phyloP scores from a whole-genome alignment of 345 rosid species.

The Arabidopsis arenosa region DNA sequence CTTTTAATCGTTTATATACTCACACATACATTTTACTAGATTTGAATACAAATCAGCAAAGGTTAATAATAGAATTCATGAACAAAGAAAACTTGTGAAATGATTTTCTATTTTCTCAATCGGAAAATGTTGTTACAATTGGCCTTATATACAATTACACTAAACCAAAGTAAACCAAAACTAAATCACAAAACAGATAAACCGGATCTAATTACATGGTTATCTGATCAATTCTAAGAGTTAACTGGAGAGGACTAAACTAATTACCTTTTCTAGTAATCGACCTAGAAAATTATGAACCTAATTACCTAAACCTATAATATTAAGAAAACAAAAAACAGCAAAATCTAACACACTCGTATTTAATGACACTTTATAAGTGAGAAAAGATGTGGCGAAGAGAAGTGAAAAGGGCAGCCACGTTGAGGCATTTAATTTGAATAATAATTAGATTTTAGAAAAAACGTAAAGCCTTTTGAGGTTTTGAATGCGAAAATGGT shows the following conservation, averaged over 20 bases:
- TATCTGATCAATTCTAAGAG: too few relatives aligned
- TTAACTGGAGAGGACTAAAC: neutral
- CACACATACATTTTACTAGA: too few relatives aligned
- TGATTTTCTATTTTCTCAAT: too few relatives aligned
- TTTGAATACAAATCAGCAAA: too few relatives aligned
- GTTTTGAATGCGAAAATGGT: slow-evolving; percentile 45
- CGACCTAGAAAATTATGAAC: neutral
- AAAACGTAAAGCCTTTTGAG: slow-evolving; percentile 30
- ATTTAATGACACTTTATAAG: slow-evolving; percentile 14
- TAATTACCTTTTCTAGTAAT: neutral
- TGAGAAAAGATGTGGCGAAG: slow-evolving; percentile 18
- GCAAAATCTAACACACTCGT: slow-evolving; percentile 9
- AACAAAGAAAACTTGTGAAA: too few relatives aligned
- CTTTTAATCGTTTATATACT: too few relatives aligned
- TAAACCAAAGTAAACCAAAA: too few relatives aligned
- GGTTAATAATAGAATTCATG: too few relatives aligned
- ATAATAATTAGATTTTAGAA: neutral
- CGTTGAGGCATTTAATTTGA: slow-evolving; percentile 31
- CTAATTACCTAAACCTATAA: neutral
- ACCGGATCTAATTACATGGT: too few relatives aligned
- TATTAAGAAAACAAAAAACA: neutral
- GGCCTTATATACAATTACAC: too few relatives aligned
- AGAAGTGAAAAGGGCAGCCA: slow-evolving; percentile 43
- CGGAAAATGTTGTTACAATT: too few relatives aligned
- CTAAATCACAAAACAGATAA: too few relatives aligned